These are phyloP conservation scores for Aspergillus neoniger DNA, from an alignment of 2,329 filamentous ascomycete genomes.

Conservation along the genomic window DNA sequence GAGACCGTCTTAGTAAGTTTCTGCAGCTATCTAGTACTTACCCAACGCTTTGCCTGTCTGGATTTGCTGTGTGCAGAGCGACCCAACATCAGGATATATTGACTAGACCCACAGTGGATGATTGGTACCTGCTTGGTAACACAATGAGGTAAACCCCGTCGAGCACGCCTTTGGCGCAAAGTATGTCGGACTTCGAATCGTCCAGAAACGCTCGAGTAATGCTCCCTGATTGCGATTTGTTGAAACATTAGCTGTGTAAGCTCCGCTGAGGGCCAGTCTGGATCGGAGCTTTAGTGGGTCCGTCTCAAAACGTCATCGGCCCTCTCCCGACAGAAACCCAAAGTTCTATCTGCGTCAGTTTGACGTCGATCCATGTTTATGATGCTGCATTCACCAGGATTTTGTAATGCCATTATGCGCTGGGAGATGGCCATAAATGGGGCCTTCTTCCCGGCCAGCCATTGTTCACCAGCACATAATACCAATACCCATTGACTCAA, in stretches of 20 bases:
- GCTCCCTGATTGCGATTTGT: no score
- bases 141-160: no score
- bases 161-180: no score
- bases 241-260: not conserved
- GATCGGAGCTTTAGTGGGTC: slow-evolving; percentile 2
- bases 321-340: not conserved
- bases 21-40: no score
- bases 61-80: no score
- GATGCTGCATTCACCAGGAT: not conserved
- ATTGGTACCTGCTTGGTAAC: no score
- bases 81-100: no score
- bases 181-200: not conserved
- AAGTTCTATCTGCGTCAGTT: slow-evolving; percentile 18
- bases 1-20: no score
- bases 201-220: not conserved
- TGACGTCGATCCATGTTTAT: slow-evolving; percentile 20
- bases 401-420: not conserved
- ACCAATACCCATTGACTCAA: not conserved
- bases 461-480: not conserved
- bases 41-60: no score
- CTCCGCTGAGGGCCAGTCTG: not conserved
- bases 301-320: not conserved
- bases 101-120: no score
- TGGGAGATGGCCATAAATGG: not conserved
- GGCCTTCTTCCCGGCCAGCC: not conserved